Percentiles rank a stretch among this genome's conserved stretches.
phyloP scores from a whole-genome alignment of 2,329 filamentous ascomycete genomes.

The Proliferodiscus dingleyae region DNA sequence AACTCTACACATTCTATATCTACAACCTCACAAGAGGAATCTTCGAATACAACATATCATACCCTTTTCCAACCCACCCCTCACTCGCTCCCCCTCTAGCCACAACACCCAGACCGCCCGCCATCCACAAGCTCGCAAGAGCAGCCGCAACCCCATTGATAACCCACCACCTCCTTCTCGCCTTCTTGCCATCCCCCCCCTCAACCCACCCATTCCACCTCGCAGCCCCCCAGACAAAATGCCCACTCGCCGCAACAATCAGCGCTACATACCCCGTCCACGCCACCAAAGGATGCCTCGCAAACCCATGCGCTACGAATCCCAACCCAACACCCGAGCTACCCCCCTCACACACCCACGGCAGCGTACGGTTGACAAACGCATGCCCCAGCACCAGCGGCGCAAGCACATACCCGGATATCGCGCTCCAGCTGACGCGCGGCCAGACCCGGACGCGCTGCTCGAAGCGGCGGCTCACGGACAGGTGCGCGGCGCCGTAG shows the following conservation, averaged over 20 bases:
- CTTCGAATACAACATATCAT: conserved; percentile 66
- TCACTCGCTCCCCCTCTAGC: conserved; percentile 63
- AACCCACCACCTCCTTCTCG: conserved; percentile 63
- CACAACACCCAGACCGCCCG: conserved; percentile 73
- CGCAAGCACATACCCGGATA: conserved; percentile 67
- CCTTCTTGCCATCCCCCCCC: conserved; percentile 44
- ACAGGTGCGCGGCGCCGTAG: conserved; percentile 65
- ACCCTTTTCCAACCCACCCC: conserved; percentile 77
- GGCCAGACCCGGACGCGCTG: conserved; percentile 47
- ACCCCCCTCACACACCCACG: conserved; percentile 73
- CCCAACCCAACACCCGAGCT: conserved; percentile 79
- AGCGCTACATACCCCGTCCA: conserved; percentile 66
- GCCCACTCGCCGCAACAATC: conserved; percentile 63
- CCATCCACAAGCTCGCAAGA: conserved; percentile 68
- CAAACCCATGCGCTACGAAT: conserved; percentile 82
- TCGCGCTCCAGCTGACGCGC: conserved; percentile 59
- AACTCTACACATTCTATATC: too few species aligned
- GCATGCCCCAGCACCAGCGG: conserved; percentile 66
- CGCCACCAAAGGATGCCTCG: conserved; percentile 61
- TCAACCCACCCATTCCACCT: conserved; percentile 70
- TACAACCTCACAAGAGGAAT: conserved; percentile 53
- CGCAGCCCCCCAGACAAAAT: conserved; percentile 82
- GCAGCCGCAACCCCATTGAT: conserved; percentile 61
- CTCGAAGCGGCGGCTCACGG: conserved; percentile 40
- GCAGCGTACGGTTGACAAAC: conserved; percentile 70